These are phyloP conservation scores for Rosa chinensis DNA, from an alignment of 306 rosid species.

Conservation along the genomic window DNA sequence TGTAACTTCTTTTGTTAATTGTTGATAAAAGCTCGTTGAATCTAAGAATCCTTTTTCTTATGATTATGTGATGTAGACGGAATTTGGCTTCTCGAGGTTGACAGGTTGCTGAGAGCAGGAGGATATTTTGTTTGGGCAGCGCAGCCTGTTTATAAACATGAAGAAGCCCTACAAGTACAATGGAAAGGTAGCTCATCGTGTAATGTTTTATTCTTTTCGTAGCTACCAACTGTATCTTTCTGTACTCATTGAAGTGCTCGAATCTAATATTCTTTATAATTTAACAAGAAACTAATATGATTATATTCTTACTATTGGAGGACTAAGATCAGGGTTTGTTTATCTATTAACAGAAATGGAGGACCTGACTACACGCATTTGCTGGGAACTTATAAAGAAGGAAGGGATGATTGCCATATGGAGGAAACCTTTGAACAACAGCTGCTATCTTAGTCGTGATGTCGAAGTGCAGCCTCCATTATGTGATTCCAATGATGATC, in stretches of 20 bases:
- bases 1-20: slow-evolving; percentile 20
- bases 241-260: background rate
- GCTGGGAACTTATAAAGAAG: slow-evolving; percentile 83
- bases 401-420: slow-evolving; percentile 86
- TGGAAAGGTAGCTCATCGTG: slow-evolving; percentile 68
- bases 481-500: slow-evolving; percentile 72
- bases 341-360: slow-evolving; percentile 61
- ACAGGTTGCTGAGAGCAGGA: slow-evolving; percentile 87
- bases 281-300: slow-evolving; percentile 10
- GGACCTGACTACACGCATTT: slow-evolving; percentile 60
- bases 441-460: slow-evolving; percentile 71
- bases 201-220: background rate
- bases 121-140: slow-evolving; percentile 95
- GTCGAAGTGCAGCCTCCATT: slow-evolving; percentile 57
- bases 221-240: slow-evolving; percentile 3
- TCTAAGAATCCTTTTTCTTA: slow-evolving; percentile 30
- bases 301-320: slow-evolving; percentile 10
- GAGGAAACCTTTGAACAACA: slow-evolving; percentile 76
- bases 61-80: slow-evolving; percentile 63
- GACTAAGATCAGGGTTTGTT: slow-evolving; percentile 19
- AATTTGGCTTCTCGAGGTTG: slow-evolving; percentile 79
- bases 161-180: slow-evolving; percentile 64
- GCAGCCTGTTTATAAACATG: slow-evolving; percentile 79
- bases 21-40: slow-evolving; percentile 18
- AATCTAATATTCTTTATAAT: slow-evolving; percentile 6